Evolutionary conservation across 257 asterid genomes (phyloP), one percentile per base, ranked within the genome.

Genomic region (Cinchona pubescens): DNA sequence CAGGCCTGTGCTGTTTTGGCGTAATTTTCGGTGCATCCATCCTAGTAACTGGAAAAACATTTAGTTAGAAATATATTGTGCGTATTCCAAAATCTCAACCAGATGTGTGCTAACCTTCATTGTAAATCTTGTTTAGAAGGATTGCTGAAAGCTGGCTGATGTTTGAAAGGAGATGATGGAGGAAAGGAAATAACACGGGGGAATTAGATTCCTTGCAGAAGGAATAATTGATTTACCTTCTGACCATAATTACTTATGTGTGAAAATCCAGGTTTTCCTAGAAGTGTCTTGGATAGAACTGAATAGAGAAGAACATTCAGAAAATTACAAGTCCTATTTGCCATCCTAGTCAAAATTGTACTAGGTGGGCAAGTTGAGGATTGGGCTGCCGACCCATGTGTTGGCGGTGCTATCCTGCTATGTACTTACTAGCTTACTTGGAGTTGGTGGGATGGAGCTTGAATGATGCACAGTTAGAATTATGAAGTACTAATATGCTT

Each of bases 1-100:
- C 71, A 83, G 81, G 75, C 85, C 88, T 29, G 80, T 84, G 69
- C 81, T 74, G 82, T 84, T 81, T 43, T 86, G 93, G 79, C 29
- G 82, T 76, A 85, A 73, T 87, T 86, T 91, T 46, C 88, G 90
- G 78, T 91, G 92, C 93, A 91, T 87, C 98, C 97, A 93, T 76
- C 93, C 94, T 82, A 88, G 87, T 81, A 93, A 86, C 98, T 93
- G 96, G 82, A 79, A 75, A 81, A 75, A 78, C 74, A 80, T 56
- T 63, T 77, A 76, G 82, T 83, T 76, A 85, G 80, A 79, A 72
- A 63, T 37, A 55, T 71, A 7, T 67, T 65, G 60, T 35, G 67
- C 55, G 63, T 59, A 77, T 76, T 55, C 76, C 75, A 61, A 63
- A 74, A 32, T 53, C 37, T 23, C 35, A 67, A 62, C 73, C 73